Conservation (phyloP, 2,329 filamentous ascomycete genomes). For the Exophiala dermatitidis region DNA sequence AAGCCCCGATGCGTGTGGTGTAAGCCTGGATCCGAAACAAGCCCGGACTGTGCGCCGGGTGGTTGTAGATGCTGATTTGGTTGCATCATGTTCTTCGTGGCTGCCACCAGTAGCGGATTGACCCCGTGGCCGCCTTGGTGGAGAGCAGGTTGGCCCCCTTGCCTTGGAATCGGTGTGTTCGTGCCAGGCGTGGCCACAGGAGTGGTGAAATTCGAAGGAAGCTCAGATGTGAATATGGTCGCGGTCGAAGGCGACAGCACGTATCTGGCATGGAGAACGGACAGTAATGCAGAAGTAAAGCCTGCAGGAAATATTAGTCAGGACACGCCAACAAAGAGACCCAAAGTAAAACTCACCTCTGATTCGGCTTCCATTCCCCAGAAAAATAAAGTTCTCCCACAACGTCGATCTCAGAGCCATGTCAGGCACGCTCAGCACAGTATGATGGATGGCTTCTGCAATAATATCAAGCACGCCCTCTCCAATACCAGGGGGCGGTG, state of each 20-base stretch:
- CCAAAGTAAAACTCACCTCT: slow-evolving; percentile 41
- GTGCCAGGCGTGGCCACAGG: slow-evolving; percentile 85
- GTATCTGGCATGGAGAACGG: slow-evolving; percentile 72
- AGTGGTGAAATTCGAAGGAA: slow-evolving; percentile 88
- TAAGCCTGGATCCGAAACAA: slow-evolving; percentile 29
- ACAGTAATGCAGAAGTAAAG: slow-evolving; percentile 80
- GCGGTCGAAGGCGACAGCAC: slow-evolving; percentile 85
- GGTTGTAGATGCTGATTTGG: slow-evolving; percentile 37
- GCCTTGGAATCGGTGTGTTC: slow-evolving; percentile 61
- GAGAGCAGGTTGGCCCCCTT: slow-evolving; percentile 44
- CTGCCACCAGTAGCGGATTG: slow-evolving; percentile 85
- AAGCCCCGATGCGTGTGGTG: slow-evolving; percentile 54
- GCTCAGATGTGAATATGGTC: slow-evolving; percentile 94
- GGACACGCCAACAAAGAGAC: slow-evolving; percentile 32
- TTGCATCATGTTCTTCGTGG: slow-evolving; percentile 49
- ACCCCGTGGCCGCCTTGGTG: slow-evolving; percentile 57
- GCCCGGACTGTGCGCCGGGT: slow-evolving; percentile 30
- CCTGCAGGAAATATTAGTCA: slow-evolving; percentile 44
- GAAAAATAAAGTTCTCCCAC: slow-evolving; percentile 88
- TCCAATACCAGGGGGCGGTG: slow-evolving; percentile 33
- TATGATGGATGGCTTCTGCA: slow-evolving; percentile 72
- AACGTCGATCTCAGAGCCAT: slow-evolving; percentile 75
- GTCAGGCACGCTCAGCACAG: slow-evolving; percentile 75
- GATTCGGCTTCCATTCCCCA: slow-evolving; percentile 73
- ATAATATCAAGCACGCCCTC: slow-evolving; percentile 74